These are phyloP conservation scores for Pezicula carpinea DNA, from an alignment of 2,329 filamentous ascomycete genomes.

Conservation along the genomic window DNA sequence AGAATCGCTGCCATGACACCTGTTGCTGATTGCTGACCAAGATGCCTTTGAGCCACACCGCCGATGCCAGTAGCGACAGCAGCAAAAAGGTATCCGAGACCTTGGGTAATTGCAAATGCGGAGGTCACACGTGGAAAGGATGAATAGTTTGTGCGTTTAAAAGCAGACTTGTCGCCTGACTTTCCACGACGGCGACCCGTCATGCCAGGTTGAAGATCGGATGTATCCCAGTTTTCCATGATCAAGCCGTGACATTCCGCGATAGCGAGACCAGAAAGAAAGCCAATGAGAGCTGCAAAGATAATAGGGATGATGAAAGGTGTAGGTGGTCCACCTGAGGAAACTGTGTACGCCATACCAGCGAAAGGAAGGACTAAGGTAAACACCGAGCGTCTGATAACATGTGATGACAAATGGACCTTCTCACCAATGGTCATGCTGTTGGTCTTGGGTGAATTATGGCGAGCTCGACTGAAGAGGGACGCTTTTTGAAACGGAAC, in stretches of 20 bases:
- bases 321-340: slow-evolving; percentile 57
- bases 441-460: slow-evolving; percentile 54
- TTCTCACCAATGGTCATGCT: slow-evolving; percentile 62
- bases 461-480: slow-evolving; percentile 60
- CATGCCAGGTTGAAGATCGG: slow-evolving; percentile 69
- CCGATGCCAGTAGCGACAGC: slow-evolving; percentile 65
- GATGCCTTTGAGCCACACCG: slow-evolving; percentile 58
- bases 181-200: slow-evolving; percentile 49
- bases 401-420: slow-evolving; percentile 66
- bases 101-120: slow-evolving; percentile 67
- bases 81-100: slow-evolving; percentile 63
- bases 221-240: slow-evolving; percentile 81
- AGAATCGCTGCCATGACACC: slow-evolving; percentile 65
- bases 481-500: slow-evolving; percentile 72
- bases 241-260: slow-evolving; percentile 72
- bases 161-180: slow-evolving; percentile 38
- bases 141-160: slow-evolving; percentile 64
- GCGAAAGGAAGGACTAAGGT: slow-evolving; percentile 62
- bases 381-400: slow-evolving; percentile 64
- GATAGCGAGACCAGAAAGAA: slow-evolving; percentile 67
- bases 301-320: slow-evolving; percentile 60
- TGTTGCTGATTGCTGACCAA: slow-evolving; percentile 65
- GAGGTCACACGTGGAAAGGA: slow-evolving; percentile 70
- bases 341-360: slow-evolving; percentile 62
- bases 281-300: slow-evolving; percentile 63